These are phyloP conservation scores for Tulasnella sp. DNA, from an alignment of 768 basidiomycete species.

Conservation along the genomic window DNA sequence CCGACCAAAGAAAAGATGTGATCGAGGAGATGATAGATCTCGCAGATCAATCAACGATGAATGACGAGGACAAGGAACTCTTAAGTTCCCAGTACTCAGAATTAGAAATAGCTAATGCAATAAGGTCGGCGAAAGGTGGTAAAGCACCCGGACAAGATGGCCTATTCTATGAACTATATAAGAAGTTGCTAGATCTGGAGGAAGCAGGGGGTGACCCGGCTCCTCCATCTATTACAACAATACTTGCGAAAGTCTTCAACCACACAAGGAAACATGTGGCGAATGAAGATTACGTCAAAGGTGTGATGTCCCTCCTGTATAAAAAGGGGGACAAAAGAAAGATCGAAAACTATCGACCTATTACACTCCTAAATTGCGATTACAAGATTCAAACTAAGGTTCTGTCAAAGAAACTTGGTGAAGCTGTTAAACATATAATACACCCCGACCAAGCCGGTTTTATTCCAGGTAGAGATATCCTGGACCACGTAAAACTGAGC, in stretches of 20 bases:
- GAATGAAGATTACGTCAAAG: neutral
- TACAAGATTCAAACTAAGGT: slow-evolving; percentile 5
- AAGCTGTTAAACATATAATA: neutral
- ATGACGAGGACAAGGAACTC: neutral
- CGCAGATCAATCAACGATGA: neutral
- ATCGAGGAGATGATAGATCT: neutral
- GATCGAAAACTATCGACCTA: slow-evolving; percentile 7
- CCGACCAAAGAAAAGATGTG: neutral
- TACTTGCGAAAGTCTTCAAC: slow-evolving; percentile 1
- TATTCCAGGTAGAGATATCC: neutral
- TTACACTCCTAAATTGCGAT: slow-evolving; percentile 1
- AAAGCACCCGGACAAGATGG: slow-evolving; percentile 9
- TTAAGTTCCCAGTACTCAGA: neutral
- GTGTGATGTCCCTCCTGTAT: slow-evolving; percentile 4
- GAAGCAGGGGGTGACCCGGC: neutral
- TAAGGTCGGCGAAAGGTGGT: neutral
- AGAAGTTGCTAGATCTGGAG: neutral
- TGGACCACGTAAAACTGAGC: slow-evolving; percentile 5
- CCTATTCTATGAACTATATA: slow-evolving; percentile 8
- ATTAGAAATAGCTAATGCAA: neutral
- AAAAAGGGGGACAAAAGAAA: slow-evolving; percentile 7
- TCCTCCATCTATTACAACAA: neutral
- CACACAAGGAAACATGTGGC: neutral
- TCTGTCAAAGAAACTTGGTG: neutral
- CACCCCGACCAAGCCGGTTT: slow-evolving; percentile 4